These are phyloP conservation scores for Crucibulum parvulum DNA, from an alignment of 1,284 basidiomycete species.

Conservation along the genomic window DNA sequence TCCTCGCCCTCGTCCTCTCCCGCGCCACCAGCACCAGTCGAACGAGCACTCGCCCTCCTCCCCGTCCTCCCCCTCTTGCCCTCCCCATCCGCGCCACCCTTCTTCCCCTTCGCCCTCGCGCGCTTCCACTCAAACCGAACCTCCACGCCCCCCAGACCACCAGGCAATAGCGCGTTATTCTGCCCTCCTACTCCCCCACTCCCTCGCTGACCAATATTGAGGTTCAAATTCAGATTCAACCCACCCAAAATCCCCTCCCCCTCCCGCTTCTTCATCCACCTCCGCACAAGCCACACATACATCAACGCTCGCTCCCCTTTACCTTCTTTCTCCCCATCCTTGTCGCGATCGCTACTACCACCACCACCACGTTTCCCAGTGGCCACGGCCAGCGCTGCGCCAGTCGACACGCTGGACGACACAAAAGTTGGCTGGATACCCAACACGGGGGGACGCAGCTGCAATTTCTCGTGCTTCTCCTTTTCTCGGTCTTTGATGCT, in stretches of 20 bases:
- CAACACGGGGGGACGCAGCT: constrained; percentile 63
- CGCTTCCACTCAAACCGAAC: constrained; percentile 81
- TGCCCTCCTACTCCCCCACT: constrained; percentile 6
- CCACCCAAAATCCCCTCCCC: constrained; percentile 8
- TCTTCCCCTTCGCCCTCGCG: constrained; percentile 41
- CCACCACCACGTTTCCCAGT: background rate
- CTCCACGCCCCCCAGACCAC: constrained; percentile 48
- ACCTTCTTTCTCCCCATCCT: background rate
- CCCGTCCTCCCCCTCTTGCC: constrained; percentile 14
- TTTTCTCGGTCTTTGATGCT: background rate
- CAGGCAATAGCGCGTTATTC: too few species aligned
- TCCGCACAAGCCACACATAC: constrained; percentile 85
- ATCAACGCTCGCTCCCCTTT: constrained; percentile 48
- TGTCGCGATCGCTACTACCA: background rate
- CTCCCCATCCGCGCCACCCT: constrained; percentile 8
- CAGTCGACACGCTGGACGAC: constrained; percentile 18
- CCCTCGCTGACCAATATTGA: background rate
- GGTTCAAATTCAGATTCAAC: constrained; percentile 1
- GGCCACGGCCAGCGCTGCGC: background rate
- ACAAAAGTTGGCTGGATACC: constrained; percentile 67
- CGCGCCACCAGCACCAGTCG: background rate
- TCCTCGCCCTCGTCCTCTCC: constrained; percentile 10
- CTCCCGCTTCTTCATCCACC: constrained; percentile 80
- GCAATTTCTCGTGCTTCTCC: constrained; percentile 32
- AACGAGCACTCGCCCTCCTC: constrained; percentile 3